Evolutionary conservation across 225 moss, liverwort and hornwort genomes (phyloP).

Genomic region (Pleurozium schreberi): DNA sequence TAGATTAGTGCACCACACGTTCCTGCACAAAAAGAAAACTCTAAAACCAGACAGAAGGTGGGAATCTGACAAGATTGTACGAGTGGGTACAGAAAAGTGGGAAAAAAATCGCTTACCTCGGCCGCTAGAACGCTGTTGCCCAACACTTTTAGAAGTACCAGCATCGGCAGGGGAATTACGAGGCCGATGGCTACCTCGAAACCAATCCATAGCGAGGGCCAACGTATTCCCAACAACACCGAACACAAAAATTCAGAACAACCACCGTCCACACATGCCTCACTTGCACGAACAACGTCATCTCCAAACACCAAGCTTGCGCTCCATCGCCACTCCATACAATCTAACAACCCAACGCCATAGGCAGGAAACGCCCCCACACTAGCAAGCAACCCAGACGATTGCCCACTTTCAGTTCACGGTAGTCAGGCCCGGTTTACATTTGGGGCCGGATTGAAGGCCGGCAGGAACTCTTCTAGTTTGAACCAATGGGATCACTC

Average conservation of each 20-base stretch:
- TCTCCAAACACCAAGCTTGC: background rate
- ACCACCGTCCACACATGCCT: too few species aligned
- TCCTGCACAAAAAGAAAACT: rapidly evolving
- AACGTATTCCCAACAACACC: too few species aligned
- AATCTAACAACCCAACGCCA: background rate
- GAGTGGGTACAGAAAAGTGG: background rate
- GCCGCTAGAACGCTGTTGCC: rapidly evolving
- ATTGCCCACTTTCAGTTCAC: background rate
- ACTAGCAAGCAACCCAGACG: background rate
- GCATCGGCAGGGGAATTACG: rapidly evolving
- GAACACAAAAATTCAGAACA: background rate
- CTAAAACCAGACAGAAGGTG: background rate
- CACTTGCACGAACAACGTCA: background rate
- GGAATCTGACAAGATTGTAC: too few species aligned
- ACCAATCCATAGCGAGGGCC: background rate
- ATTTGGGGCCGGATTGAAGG: too few species aligned
- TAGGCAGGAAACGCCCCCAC: too few species aligned
- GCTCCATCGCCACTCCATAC: background rate
- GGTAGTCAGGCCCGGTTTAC: too few species aligned
- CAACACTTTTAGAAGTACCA: background rate
- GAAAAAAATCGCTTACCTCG: background rate
- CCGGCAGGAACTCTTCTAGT: too few species aligned
- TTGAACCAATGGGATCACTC: too few species aligned
- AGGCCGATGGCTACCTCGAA: background rate
- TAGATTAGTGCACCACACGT: background rate